Base-by-base conservation (phyloP, 441 rosid species). In the Adansonia madagascariensis region DNA sequence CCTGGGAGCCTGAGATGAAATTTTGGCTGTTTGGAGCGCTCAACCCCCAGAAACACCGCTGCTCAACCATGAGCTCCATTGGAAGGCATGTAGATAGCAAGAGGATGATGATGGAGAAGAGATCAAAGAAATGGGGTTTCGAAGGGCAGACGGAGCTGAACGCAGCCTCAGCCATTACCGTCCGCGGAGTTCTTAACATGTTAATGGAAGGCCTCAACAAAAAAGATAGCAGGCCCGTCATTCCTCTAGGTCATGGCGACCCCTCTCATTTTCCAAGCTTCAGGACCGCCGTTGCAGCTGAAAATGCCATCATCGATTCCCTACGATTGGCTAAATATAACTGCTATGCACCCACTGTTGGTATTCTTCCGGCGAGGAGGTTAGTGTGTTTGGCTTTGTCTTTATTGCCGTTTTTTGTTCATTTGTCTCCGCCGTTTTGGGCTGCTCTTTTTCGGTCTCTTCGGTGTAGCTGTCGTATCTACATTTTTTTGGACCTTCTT, bases 241-340 rank as follows among this genome's bases (percentile, higher is more conserved):
- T 86, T 61, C 85, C 89, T 31, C 90, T 93, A 10, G 91, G 91
- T 71, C 92, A 87, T 43, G 97, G 98, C 24, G 95, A 93, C 50
- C 94, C 98, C 76, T 90, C 93, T 44, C 77, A 71, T 17, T 91
- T 90, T 74, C 88, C 95, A 8, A 81, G 86, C 84, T 90, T 89
- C 78, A 87, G 89, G 20, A 89, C 93, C 60, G 6, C 77, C 41
- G 69, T 83, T 18, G 83, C 60, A 11, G 94, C 95, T 1, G 92
- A 86, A 83, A 87, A 89, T 66, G 95, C 97, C 78, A 73, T 91
- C 78, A 82, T 82, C 57, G 80, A 86, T 22, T 82, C 87, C 71
- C 76, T 90, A 71, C 83, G 84, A 41, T 91, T 95, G 60, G 91
- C 80, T 8, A 80, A 86, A 50, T 78, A 71, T 86, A 93, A 91